Base-by-base conservation (phyloP, 2,329 filamentous ascomycete species). In the Byssochlamys sp. region DNA sequence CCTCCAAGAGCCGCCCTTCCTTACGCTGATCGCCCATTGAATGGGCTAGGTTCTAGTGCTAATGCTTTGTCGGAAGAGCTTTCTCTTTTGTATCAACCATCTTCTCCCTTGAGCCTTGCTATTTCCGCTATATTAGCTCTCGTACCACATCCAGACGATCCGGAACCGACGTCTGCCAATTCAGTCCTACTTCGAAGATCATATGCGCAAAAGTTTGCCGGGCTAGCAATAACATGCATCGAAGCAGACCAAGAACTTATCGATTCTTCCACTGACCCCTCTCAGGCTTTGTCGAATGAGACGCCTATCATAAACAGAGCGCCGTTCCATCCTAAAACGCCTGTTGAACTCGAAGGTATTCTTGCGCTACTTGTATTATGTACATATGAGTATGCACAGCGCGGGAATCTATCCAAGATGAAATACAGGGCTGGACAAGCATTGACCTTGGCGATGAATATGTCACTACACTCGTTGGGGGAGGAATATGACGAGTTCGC, bases 371-470 rank as follows among this genome's bases (percentile, higher is more conserved):
- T 76, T 28, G 60, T 77, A 28, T 68, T 78, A n/a, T 75, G 72
- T 25, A 68, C 76, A 9, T 78, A 78, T 57, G 75, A 78, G 59
- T 78, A 78, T 61, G 66, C 71, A 2, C 75, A 78, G 58, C 68
- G 75, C 27, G 75, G 75, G 3, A 78, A 78, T 57, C 63, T 77
- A 24, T 63, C 72, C 6, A 78, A 77, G 59, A 78, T 78, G 75
- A 71, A 74, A 33, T 74, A 74, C 59, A 73, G 75, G 55, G 73
- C 75, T 3, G 68, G 75, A 7, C 74, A 77, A 61, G 75, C 75
- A 6, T 68, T 77, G 60, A 67, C 73, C 3, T 67, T 74, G 58
- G 75, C 75, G 14, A 66, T 76, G 63, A 72, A 76, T n/a, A 72
- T 76, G 63, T 73, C 69, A 39, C 66, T 78, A 27, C 74, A 78